Conservation (phyloP, 306 rosid genomes). For the Adenanthera pavonina region DNA sequence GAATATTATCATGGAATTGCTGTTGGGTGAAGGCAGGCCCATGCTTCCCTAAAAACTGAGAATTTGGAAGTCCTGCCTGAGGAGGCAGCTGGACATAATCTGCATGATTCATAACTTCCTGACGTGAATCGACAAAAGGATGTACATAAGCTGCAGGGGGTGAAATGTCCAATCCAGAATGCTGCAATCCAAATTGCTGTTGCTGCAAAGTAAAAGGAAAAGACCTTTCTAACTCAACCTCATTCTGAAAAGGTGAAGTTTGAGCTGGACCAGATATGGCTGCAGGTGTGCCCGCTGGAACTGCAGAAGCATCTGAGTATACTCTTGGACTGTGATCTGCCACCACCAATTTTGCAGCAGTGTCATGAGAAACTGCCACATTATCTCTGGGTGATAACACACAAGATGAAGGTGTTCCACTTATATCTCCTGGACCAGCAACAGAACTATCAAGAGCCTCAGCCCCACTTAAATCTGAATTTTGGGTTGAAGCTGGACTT, state of each 20-base stretch:
- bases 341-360: conserved; percentile 46
- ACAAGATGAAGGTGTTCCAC: conserved; percentile 44
- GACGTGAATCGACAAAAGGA: conserved; percentile 62
- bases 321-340: conserved; percentile 48
- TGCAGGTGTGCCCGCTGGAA: conserved; percentile 46
- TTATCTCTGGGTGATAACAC: conserved; percentile 52
- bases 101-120: conserved; percentile 50
- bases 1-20: conserved; percentile 54
- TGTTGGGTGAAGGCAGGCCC: conserved; percentile 58
- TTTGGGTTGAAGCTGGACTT: conserved; percentile 79
- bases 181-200: conserved; percentile 58
- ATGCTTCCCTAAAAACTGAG: conserved; percentile 54
- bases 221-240: conserved; percentile 58
- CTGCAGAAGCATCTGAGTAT: conserved; percentile 48
- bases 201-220: conserved; percentile 52
- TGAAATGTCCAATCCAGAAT: conserved; percentile 58
- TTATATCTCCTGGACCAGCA: conserved; percentile 57
- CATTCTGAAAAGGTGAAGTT: conserved; percentile 51
- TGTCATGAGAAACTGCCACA: conserved; percentile 48
- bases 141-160: conserved; percentile 57
- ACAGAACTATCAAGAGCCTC: conserved; percentile 57
- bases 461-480: conserved; percentile 75
- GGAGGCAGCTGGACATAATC: conserved; percentile 68
- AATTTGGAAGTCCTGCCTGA: conserved; percentile 63
- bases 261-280: conserved; percentile 47